Conservation (phyloP, 202 grass and related monocot species). For the Zoysia matrella region DNA sequence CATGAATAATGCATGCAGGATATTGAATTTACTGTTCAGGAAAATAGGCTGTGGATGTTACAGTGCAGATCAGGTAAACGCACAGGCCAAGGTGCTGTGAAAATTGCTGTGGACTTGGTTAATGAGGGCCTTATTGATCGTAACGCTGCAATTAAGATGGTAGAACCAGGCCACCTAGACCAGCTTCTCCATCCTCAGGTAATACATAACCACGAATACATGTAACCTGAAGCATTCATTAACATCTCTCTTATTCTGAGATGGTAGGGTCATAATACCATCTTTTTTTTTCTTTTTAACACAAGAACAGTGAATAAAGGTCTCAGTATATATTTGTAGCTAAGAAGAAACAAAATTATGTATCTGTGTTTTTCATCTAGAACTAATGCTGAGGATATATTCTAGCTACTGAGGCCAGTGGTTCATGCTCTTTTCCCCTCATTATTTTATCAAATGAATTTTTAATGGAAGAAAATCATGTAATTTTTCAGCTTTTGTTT, state of each 20-base stretch:
- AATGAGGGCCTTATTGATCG: conserved; percentile 77
- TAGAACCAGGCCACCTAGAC: conserved; percentile 92
- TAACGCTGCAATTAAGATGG: conserved; percentile 83
- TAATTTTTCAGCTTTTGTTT: not conserved
- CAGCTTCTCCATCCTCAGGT: conserved; percentile 99
- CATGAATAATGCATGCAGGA: conserved; percentile 50
- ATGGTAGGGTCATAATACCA: not conserved
- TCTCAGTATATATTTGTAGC: conserved; percentile 22
- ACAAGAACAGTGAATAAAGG: conserved; percentile 6
- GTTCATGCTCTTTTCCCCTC: not conserved
- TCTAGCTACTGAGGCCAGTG: not conserved
- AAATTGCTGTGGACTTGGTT: conserved; percentile 95
- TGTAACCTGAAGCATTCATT: conserved; percentile 17
- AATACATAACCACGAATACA: conserved; percentile 32
- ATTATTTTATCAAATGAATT: not conserved
- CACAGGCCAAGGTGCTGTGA: not conserved
- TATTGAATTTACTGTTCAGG: no score
- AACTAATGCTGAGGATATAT: conserved; percentile 11
- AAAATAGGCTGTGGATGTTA: no score
- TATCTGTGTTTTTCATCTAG: conserved; percentile 8
- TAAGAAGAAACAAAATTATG: conserved; percentile 11
- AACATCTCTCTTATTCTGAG: not conserved
- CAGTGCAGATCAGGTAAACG: no score
- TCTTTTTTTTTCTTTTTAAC: not conserved
- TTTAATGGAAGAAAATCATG: not conserved